phyloP scores from a whole-genome alignment of 306 rosid species.

The Cucurbita argyrosperma region DNA sequence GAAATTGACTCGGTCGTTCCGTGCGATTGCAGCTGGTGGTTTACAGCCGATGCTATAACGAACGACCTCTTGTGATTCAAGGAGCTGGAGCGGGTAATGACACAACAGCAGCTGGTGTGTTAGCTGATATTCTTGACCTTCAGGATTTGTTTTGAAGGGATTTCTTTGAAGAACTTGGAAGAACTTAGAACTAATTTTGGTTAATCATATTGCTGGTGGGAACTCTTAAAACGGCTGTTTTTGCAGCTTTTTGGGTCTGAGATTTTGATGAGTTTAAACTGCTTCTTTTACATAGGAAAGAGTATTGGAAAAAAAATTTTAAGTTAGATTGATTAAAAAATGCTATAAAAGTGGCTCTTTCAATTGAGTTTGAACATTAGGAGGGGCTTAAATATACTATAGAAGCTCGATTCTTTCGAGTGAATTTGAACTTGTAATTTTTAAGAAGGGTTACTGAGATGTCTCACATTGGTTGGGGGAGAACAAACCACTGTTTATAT shows the following conservation, averaged over 20 bases:
- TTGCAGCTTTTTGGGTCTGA: not conserved
- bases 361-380: too few relatives aligned
- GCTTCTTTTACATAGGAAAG: not conserved
- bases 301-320: not conserved
- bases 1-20: not conserved
- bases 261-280: not conserved
- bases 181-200: not conserved
- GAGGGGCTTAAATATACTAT: too few relatives aligned
- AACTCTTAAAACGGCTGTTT: not conserved
- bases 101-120: slow-evolving; percentile 91
- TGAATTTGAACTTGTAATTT: too few relatives aligned
- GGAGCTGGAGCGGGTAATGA: slow-evolving; percentile 99
- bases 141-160: slow-evolving; percentile 50
- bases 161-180: not conserved
- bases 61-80: slow-evolving; percentile 80
- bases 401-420: too few relatives aligned
- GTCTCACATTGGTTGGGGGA: too few relatives aligned
- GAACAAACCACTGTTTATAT: too few relatives aligned
- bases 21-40: slow-evolving; percentile 60
- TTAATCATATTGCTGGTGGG: not conserved
- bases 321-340: not conserved
- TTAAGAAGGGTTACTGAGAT: too few relatives aligned
- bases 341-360: too few relatives aligned
- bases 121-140: slow-evolving; percentile 80
- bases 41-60: slow-evolving; percentile 57